Percentiles rank a stretch among this genome's conserved stretches.
Evolutionary conservation across 371 early-diverging fungal genomes (phyloP).

Genomic region (Mitosporidium daphniae): DNA sequence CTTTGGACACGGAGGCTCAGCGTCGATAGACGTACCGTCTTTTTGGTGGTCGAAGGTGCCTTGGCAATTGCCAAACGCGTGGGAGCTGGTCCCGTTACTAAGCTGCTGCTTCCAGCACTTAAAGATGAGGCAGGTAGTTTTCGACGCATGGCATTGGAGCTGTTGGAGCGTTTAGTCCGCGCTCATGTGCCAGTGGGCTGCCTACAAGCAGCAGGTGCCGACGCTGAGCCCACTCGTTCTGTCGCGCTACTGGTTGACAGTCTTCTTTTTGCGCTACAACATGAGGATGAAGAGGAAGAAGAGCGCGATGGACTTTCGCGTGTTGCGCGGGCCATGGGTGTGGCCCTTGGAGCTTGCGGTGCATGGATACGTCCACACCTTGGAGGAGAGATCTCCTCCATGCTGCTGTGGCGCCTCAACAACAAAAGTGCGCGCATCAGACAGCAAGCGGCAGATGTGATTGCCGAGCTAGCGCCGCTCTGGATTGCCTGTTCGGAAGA

Average conservation of each 20-base stretch:
- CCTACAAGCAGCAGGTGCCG: too few relatives aligned
- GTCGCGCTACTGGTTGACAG: constrained; percentile 72
- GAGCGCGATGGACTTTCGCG: too few relatives aligned
- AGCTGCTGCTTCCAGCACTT: constrained; percentile 38
- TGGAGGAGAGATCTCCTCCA: constrained; percentile 58
- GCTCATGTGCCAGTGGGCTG: too few relatives aligned
- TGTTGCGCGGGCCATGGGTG: too few relatives aligned
- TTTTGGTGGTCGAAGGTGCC: constrained; percentile 66
- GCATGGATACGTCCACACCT: too few relatives aligned
- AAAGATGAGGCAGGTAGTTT: constrained; percentile 76
- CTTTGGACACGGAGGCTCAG: constrained; percentile 93
- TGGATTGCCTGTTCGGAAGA: constrained; percentile 73
- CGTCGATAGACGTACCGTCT: constrained; percentile 50
- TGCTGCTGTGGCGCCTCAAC: constrained; percentile 71
- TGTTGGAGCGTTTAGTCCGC: constrained; percentile 36
- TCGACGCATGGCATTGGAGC: constrained; percentile 83
- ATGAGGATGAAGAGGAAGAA: constrained; percentile 42
- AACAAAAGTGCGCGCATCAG: constrained; percentile 75
- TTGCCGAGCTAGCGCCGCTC: constrained; percentile 56
- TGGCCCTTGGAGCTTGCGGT: too few relatives aligned
- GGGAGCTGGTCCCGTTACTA: constrained; percentile 48
- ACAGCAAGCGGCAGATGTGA: constrained; percentile 77
- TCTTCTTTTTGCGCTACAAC: constrained; percentile 75
- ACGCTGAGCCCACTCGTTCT: too few relatives aligned
- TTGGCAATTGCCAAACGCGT: constrained; percentile 63